These are phyloP conservation scores for Malassezia psittaci DNA, from an alignment of 1,284 basidiomycete species.

Conservation along the genomic window DNA sequence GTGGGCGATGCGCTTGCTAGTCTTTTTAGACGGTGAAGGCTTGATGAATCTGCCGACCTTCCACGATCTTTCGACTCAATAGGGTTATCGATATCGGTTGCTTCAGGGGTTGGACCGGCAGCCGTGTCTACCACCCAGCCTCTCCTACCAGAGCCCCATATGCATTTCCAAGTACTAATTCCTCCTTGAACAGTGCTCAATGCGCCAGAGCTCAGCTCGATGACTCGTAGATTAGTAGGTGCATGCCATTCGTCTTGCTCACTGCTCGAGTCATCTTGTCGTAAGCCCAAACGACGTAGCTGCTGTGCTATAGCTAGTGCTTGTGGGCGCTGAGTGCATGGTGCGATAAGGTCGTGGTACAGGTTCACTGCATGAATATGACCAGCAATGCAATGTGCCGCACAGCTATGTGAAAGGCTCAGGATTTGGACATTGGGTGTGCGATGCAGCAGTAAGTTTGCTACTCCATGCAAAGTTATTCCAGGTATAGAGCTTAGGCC, in stretches of 20 bases:
- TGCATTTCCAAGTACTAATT: constrained; percentile 71
- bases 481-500: constrained; percentile 67
- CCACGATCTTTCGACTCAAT: not conserved
- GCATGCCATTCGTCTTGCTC: constrained; percentile 13
- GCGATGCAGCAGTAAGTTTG: constrained; percentile 61
- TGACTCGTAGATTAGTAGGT: constrained; percentile 66
- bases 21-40: not conserved
- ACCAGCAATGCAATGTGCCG: constrained; percentile 45
- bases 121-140: constrained; percentile 91
- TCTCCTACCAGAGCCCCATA: constrained; percentile 78
- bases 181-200: constrained; percentile 65
- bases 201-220: constrained; percentile 71
- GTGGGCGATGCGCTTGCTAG: not conserved
- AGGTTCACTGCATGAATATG: constrained; percentile 54
- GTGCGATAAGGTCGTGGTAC: constrained; percentile 51
- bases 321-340: constrained; percentile 35
- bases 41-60: not conserved
- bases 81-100: constrained; percentile 2
- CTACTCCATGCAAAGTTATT: constrained; percentile 60
- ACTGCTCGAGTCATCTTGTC: constrained; percentile 41
- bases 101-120: constrained; percentile 61
- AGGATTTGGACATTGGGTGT: constrained; percentile 74
- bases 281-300: constrained; percentile 37
- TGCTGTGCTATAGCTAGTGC: constrained; percentile 34
- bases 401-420: constrained; percentile 62